These are phyloP conservation scores for Gypsophila paniculata DNA, from an alignment of 179 eudicot genomes.

Conservation along the genomic window DNA sequence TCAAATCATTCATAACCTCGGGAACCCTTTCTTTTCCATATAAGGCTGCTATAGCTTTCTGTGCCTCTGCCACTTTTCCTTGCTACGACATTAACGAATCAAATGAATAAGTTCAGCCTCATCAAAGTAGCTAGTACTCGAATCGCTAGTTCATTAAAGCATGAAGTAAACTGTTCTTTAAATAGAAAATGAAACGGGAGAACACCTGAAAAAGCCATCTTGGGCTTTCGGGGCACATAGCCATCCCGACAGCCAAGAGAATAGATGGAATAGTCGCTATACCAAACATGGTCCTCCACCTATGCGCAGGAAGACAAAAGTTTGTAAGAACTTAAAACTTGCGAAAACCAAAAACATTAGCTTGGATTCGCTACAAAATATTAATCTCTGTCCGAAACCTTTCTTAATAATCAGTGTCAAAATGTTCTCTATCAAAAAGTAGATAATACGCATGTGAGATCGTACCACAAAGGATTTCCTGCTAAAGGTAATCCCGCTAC, in stretches of 20 bases:
- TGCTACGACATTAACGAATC: conserved; percentile 50
- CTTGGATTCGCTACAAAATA: neutral
- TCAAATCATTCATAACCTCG: conserved; percentile 68
- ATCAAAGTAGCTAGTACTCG: neutral
- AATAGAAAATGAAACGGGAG: conserved; percentile 1
- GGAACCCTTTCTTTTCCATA: conserved; percentile 77
- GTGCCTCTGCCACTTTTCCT: conserved; percentile 77
- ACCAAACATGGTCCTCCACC: conserved; percentile 99
- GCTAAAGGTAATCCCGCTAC: conserved; percentile 96
- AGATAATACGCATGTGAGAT: conserved; percentile 19
- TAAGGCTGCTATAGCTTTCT: conserved; percentile 50
- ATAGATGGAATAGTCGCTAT: conserved; percentile 79
- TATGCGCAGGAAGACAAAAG: conserved; percentile 17
- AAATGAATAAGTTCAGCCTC: conserved; percentile 10
- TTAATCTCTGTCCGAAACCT: no score
- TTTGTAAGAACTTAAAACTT: neutral
- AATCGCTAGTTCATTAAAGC: conserved; percentile 11
- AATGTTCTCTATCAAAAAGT: neutral
- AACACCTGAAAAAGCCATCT: conserved; percentile 92
- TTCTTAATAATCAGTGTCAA: neutral
- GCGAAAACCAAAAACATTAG: neutral
- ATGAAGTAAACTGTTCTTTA: neutral
- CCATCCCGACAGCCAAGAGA: conserved; percentile 85
- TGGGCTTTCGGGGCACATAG: conserved; percentile 94
- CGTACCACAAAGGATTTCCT: conserved; percentile 81